Conservation (phyloP, 495 filamentous ascomycete species). For the Aspergillus saccharolyticus region DNA sequence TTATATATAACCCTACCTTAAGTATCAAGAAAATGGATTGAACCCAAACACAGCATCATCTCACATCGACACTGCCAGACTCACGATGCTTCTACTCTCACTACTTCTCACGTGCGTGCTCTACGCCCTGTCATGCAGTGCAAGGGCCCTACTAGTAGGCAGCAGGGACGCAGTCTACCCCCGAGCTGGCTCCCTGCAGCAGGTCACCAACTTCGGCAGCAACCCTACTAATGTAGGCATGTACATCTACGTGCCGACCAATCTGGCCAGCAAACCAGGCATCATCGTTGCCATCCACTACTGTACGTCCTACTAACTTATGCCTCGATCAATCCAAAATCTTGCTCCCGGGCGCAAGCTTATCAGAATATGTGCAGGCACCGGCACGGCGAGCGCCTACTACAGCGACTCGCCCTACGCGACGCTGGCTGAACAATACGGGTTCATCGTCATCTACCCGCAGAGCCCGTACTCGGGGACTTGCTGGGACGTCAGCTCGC, state of each 20-base stretch:
- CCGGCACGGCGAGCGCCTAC: slow-evolving; percentile 45
- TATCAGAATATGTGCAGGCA: slow-evolving; percentile 27
- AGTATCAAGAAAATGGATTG: neutral
- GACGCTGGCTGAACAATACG: slow-evolving; percentile 44
- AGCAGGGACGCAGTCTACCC: slow-evolving; percentile 5
- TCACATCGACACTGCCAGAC: neutral
- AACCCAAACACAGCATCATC: neutral
- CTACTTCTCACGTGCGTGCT: slow-evolving; percentile 8
- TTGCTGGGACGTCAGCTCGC: slow-evolving; percentile 60
- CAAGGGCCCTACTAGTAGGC: neutral
- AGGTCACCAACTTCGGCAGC: slow-evolving; percentile 27
- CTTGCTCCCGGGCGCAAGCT: no score
- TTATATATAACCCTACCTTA: neutral
- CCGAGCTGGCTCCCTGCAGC: slow-evolving; percentile 14
- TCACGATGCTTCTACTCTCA: neutral
- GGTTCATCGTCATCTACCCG: slow-evolving; percentile 56
- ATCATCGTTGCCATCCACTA: slow-evolving; percentile 53
- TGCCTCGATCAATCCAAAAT: neutral
- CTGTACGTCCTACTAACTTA: slow-evolving; percentile 8
- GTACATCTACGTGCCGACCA: slow-evolving; percentile 52
- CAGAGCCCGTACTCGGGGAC: slow-evolving; percentile 40
- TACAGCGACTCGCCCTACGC: slow-evolving; percentile 46
- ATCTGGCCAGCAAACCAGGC: slow-evolving; percentile 44
- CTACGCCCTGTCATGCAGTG: slow-evolving; percentile 9
- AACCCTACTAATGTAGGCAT: slow-evolving; percentile 44